Evolutionary conservation across 345 rosid genomes (phyloP).

Genomic region (Hypericum androsaemum): DNA sequence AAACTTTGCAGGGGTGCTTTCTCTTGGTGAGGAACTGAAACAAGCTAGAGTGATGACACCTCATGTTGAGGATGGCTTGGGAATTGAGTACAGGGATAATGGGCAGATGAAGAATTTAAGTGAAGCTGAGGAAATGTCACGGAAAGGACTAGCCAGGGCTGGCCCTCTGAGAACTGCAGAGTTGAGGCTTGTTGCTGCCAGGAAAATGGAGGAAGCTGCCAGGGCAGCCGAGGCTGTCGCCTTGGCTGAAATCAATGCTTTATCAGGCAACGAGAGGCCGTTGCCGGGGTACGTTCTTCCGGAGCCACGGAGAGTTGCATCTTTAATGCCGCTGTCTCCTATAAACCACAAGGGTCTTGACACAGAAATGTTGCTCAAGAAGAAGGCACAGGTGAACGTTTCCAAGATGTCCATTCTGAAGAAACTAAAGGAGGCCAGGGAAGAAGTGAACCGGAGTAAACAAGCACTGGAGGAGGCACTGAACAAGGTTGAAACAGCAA

Average conservation of each 20-base stretch:
- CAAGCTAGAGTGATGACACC: slow-evolving; percentile 32
- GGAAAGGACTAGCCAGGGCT: slow-evolving; percentile 31
- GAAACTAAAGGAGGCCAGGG: slow-evolving; percentile 72
- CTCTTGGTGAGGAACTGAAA: slow-evolving; percentile 43
- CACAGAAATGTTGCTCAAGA: slow-evolving; percentile 17
- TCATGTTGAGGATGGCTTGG: slow-evolving; percentile 7
- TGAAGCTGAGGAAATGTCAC: slow-evolving; percentile 21
- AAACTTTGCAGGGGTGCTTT: slow-evolving; percentile 46
- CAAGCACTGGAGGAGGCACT: slow-evolving; percentile 67
- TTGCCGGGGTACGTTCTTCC: slow-evolving; percentile 42
- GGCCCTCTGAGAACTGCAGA: slow-evolving; percentile 47
- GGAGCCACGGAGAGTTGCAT: slow-evolving; percentile 34
- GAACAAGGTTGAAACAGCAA: slow-evolving; percentile 60
- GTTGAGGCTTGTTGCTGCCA: slow-evolving; percentile 85
- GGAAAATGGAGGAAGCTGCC: slow-evolving; percentile 99
- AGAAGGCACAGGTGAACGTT: slow-evolving; percentile 17
- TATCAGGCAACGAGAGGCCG: slow-evolving; percentile 32
- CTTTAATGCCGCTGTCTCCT: slow-evolving; percentile 28
- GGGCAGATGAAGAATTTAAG: slow-evolving; percentile 41
- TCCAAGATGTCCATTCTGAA: slow-evolving; percentile 40
- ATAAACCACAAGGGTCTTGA: slow-evolving; percentile 23
- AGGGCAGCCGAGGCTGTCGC: slow-evolving; percentile 92
- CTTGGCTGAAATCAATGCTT: slow-evolving; percentile 47
- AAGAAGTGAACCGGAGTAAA: slow-evolving; percentile 67
- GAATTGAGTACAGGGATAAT: slow-evolving; percentile 9